phyloP scores from a whole-genome alignment of 306 rosid species.

The Clitoria ternatea region DNA sequence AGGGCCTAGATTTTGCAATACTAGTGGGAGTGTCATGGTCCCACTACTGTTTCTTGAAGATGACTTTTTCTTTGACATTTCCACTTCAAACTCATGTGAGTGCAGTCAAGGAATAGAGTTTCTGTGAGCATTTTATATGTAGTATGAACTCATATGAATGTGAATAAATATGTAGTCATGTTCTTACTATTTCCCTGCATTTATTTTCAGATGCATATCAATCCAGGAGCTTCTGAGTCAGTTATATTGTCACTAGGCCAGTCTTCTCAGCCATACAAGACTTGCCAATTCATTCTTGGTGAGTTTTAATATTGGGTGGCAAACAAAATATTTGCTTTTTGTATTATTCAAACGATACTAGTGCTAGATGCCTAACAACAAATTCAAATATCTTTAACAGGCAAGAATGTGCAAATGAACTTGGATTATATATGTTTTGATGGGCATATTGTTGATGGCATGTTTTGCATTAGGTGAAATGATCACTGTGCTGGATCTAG shows the following conservation, averaged over 20 bases:
- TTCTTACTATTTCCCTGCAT: slow-evolving; percentile 7
- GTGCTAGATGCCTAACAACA: background rate
- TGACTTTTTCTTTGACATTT: slow-evolving; percentile 2
- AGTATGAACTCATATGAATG: background rate
- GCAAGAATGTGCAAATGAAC: background rate
- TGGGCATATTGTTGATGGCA: background rate
- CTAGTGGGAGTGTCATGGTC: background rate
- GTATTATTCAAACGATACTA: background rate
- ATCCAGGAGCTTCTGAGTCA: slow-evolving; percentile 74
- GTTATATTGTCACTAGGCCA: slow-evolving; percentile 63
- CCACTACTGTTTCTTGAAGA: background rate
- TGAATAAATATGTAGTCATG: background rate
- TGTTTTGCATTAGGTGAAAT: background rate
- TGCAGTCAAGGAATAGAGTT: slow-evolving; percentile 4
- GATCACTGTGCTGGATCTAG: background rate
- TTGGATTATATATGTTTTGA: background rate
- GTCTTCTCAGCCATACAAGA: slow-evolving; percentile 79
- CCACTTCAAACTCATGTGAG: background rate
- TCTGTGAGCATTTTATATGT: background rate
- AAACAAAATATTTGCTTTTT: background rate
- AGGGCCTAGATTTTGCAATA: background rate
- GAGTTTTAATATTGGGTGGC: slow-evolving; percentile 24
- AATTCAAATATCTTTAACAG: background rate
- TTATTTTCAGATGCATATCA: slow-evolving; percentile 68
- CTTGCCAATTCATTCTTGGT: slow-evolving; percentile 93